Base-by-base conservation (phyloP, 1,139 yeast species). In the Pichia sp. region DNA sequence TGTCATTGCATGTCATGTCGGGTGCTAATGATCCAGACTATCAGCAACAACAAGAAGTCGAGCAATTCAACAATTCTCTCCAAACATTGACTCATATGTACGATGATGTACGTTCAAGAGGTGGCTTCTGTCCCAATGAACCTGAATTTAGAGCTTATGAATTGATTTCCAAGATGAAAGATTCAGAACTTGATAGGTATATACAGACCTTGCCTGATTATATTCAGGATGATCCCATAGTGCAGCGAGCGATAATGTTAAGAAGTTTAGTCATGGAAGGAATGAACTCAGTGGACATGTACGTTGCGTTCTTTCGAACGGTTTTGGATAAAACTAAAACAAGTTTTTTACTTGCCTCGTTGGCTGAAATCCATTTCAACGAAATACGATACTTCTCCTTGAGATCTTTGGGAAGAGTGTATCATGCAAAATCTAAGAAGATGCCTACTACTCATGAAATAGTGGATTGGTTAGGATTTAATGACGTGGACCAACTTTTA, bases 81-180 rank as follows among this genome's bases (percentile, higher is more conserved):
- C 96, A 91, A 52, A 84, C 98, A 0, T 65, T 93, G 27, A 72
- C 85, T 14, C 96, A 93, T 55, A 83, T 87, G 50, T 93, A 93
- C 52, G 76, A 77, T 39, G 95, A 85, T 50, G 79, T 82, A 9
- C 64, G 94, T 32, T 72, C 77, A 27, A 70, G 72, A 43, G 91
- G 87, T 2, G 77, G 85, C 0, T 53, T 42, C 14, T 73, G 84
- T 37, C 87, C 93, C 0, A 82, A 83, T 49, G 98, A 93, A 59
- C 84, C 97, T 0, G 99, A 93, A 55, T 86, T 93, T 52, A 70
- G 96, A 44, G 88, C 96, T 0, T 93, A 88, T 55, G 82, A 87
- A 46, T 62, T 91, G 15, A 53, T 93, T 23, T 77, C 91, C 51
- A 93, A 86, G 49, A 61, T 85, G 8, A 67, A 85, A 47, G 97